Evolutionary conservation across 2,329 filamentous ascomycete genomes (phyloP), one percentile per base, ranked within the genome.

Genomic region (Lasiodiplodia sp.): DNA sequence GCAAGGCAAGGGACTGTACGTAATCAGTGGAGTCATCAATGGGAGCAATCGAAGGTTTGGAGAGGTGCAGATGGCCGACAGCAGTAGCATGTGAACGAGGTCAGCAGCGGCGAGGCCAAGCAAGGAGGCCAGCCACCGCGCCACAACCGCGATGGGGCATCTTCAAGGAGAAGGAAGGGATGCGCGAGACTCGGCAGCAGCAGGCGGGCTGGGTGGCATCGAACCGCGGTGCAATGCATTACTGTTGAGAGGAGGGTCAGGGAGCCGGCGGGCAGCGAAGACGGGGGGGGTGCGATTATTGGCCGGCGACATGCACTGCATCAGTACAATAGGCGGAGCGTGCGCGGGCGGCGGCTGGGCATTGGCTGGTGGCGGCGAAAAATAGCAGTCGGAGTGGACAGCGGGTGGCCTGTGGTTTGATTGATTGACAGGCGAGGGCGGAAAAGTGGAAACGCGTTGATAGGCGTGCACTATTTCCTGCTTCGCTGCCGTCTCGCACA

Each of bases 1-100:
- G 47, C 60, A 64, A 52, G 44, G 60, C 60, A 64, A 64, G 60
- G 60, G 60, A 38, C 44, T 64, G 60, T 64, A 64, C 60, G 60
- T 64, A 64, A 64, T 64, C 34, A 64, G 28, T 21, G 60, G 60
- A 64, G 47, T 64, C 44, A 64, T 64, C 60, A 64, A 52, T 28
- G 40, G 31, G 40, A 49, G 25, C 8, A 31, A 64, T 64, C 12
- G n/a, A 64, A 64, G 16, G 23, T 12, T 52, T 12, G 28, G 21
- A 37, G 14, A 8, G 10, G 56, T 5, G 31, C 34, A 62, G 31
- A 31, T 12, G n/a, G 21, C 8, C n/a, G 38, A 16, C 14, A 25
- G 31, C 31, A 52, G 21, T 4, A 49, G 60, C 60, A 64, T 64
- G 60, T 64, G 60, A 64, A 62, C n/a, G 58, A 51, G 40, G 21